These are phyloP conservation scores for Nemania abortiva DNA, from an alignment of 2,329 filamentous ascomycete genomes.

Conservation along the genomic window DNA sequence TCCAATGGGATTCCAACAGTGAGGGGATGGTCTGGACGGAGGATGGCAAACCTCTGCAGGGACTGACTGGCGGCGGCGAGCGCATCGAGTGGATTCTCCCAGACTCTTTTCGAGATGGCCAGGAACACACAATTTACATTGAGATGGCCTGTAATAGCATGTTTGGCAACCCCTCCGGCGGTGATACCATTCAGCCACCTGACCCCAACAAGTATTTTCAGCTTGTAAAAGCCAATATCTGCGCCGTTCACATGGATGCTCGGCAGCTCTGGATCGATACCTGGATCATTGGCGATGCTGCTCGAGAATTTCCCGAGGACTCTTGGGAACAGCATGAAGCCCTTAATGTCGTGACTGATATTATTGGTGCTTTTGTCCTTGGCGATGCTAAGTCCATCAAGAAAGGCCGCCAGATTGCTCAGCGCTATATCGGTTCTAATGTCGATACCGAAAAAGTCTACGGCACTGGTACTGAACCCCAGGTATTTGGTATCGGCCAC, in stretches of 20 bases:
- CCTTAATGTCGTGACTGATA: constrained; percentile 82
- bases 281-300: constrained; percentile 95
- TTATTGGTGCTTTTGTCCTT: constrained; percentile 90
- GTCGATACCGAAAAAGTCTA: constrained; percentile 90
- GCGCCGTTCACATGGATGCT: constrained; percentile 88
- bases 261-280: constrained; percentile 89
- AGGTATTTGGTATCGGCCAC: constrained; percentile 91
- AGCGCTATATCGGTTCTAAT: constrained; percentile 82
- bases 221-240: constrained; percentile 83
- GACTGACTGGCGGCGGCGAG: constrained; percentile 89
- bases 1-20: constrained; percentile 95
- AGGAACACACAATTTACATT: constrained; percentile 90
- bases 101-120: constrained; percentile 81
- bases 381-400: constrained; percentile 82
- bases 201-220: constrained; percentile 84
- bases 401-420: constrained; percentile 84
- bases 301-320: constrained; percentile 88
- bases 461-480: constrained; percentile 75
- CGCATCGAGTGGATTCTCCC: constrained; percentile 93
- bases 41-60: constrained; percentile 90
- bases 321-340: constrained; percentile 92
- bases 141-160: constrained; percentile 99
- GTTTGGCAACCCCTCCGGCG: constrained; percentile 92
- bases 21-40: constrained; percentile 96
- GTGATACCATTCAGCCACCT: constrained; percentile 89